phyloP scores from a whole-genome alignment of 2,329 filamentous ascomycete species.

The Aspergillus hiratsukae region DNA sequence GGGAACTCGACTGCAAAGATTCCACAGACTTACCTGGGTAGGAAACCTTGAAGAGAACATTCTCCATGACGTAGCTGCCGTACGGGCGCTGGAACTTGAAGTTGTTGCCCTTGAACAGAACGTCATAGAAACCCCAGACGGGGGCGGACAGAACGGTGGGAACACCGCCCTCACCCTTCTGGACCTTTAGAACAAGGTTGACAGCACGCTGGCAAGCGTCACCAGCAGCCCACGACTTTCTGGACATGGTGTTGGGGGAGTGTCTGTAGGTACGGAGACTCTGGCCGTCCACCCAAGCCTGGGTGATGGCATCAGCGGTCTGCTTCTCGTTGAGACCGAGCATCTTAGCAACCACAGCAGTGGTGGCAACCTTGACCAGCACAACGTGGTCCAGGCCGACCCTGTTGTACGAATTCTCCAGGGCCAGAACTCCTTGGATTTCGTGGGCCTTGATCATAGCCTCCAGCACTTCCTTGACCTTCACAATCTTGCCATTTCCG shows the following conservation, averaged over 20 bases:
- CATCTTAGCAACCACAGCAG: conserved; percentile 93
- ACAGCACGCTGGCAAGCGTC: conserved; percentile 96
- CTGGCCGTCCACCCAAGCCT: conserved; percentile 97
- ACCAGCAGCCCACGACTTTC: conserved; percentile 98
- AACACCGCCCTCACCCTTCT: conserved; percentile 85
- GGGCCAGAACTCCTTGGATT: conserved; percentile 92
- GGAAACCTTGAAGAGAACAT: conserved; percentile 99
- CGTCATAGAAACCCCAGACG: conserved; percentile 98
- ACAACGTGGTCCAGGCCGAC: conserved; percentile 97
- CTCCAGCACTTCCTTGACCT: conserved; percentile 85
- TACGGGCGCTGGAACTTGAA: conserved; percentile 96
- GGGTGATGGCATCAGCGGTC: conserved; percentile 91
- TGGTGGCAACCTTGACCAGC: conserved; percentile 93
- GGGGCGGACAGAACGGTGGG: conserved; percentile 90
- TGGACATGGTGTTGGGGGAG: conserved; percentile 97
- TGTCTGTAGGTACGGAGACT: conserved; percentile 95
- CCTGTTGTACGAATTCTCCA: conserved; percentile 98
- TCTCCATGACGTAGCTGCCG: conserved; percentile 99
- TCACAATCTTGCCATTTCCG: conserved; percentile 72
- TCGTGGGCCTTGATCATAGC: conserved; percentile 99
- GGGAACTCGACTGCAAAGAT: neutral
- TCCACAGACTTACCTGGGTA: conserved; percentile 67
- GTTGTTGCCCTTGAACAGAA: conserved; percentile 91
- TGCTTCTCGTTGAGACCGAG: conserved; percentile 83
- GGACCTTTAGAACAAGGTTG: conserved; percentile 83